Conservation (phyloP, 768 basidiomycete species). For the Daedaleopsis nitida region DNA sequence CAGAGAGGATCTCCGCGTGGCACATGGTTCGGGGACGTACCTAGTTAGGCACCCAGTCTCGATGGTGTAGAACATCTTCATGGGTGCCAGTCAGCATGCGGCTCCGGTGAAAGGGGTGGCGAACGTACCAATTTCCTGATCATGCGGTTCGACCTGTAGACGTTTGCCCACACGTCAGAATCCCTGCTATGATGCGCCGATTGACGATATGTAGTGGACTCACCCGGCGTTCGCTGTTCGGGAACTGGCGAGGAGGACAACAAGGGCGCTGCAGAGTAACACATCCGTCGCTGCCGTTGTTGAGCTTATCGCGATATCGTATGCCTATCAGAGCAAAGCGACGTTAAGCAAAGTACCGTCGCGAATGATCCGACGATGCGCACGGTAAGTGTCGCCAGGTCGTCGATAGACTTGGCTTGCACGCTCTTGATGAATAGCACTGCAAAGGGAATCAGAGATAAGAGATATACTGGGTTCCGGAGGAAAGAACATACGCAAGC, state of each 20-base stretch:
- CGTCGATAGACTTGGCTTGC: not conserved
- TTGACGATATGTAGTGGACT: not conserved
- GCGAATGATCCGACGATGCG: not conserved
- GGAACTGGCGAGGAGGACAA: slow-evolving; percentile 5
- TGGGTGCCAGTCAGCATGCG: no score
- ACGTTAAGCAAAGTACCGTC: not conserved
- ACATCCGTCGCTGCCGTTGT: slow-evolving; percentile 12
- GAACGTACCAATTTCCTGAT: slow-evolving; percentile 17
- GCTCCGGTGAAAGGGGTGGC: not conserved
- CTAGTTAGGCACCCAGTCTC: slow-evolving; percentile 11
- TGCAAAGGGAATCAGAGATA: not conserved
- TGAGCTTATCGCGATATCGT: slow-evolving; percentile 13
- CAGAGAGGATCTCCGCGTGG: not conserved
- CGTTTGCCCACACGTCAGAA: not conserved
- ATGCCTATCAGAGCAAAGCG: not conserved
- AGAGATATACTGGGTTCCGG: not conserved
- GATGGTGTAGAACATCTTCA: slow-evolving; percentile 14
- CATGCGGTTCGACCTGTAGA: slow-evolving; percentile 7
- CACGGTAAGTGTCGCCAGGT: slow-evolving; percentile 6
- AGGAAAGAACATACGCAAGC: not conserved
- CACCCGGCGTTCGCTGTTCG: slow-evolving; percentile 13
- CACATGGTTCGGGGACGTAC: not conserved
- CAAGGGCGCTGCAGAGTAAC: slow-evolving; percentile 8
- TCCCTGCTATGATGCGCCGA: not conserved
- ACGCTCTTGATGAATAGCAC: slow-evolving; percentile 12